Conservation (phyloP, 371 early-diverging fungal genomes). For the Blyttiomyces sp. region DNA sequence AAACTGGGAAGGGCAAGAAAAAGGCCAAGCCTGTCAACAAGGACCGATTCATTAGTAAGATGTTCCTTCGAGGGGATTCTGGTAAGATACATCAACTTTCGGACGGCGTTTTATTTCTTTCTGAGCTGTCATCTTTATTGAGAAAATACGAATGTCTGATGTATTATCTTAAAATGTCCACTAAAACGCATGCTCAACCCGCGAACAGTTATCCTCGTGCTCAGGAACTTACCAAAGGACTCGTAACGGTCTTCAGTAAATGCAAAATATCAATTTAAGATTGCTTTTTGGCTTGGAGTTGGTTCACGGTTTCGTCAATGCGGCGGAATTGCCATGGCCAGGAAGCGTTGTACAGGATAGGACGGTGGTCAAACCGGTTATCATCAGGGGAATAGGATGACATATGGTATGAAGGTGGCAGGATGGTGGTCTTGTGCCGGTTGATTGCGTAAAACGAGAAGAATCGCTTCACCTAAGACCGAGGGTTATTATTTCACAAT, state of each 20-base stretch:
- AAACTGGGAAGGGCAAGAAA: conserved; percentile 81
- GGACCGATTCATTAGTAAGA: conserved; percentile 96
- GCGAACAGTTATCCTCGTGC: conserved; percentile 15
- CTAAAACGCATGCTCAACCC: background rate
- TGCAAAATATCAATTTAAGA: no score
- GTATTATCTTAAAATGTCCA: background rate
- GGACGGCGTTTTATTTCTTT: background rate
- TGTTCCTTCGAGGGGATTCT: conserved; percentile 97
- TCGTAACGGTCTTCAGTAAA: no score
- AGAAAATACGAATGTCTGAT: background rate
- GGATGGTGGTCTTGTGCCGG: conserved; percentile 95
- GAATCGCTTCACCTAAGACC: conserved; percentile 85
- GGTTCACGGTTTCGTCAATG: conserved; percentile 67
- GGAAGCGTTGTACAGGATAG: conserved; percentile 85
- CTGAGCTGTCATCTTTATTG: background rate
- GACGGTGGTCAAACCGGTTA: conserved; percentile 93
- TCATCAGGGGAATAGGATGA: conserved; percentile 95
- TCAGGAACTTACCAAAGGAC: conserved; percentile 14
- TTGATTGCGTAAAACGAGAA: conserved; percentile 95
- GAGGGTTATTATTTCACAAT: no score
- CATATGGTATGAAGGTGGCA: conserved; percentile 96
- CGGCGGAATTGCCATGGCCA: conserved; percentile 90
- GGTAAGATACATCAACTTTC: conserved; percentile 33
- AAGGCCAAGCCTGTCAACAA: conserved; percentile 95
- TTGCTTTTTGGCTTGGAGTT: no score